Base-by-base conservation (phyloP, 176 grass and related monocot genomes). In the Neostapfia colusana region DNA sequence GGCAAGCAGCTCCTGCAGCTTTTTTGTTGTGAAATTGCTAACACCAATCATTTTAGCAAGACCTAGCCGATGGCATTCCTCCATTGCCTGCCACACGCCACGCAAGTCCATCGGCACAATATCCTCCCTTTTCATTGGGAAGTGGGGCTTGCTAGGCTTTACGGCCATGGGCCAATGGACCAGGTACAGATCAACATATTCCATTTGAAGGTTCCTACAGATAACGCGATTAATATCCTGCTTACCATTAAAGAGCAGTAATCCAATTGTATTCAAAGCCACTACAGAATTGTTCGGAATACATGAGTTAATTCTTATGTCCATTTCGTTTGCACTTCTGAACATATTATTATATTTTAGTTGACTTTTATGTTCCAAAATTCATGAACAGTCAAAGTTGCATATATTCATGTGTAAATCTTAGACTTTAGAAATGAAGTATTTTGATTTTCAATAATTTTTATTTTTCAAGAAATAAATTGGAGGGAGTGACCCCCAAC, bases 111-210 rank as follows among this genome's bases (percentile, higher is more conserved):
- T 79, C 0, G 48, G 81, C 49, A 90, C 38, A 14, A 90, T 80
- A 35, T 93, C 78, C 75, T 88, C 88, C 65, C 74, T 81, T 68
- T 76, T 83, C 68, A 85, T 59, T 15, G 73, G 77, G 17, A 77
- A 72, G 18, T 71, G 66, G 20, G 66, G 56, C 28, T 74, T 84
- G 25, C 64, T 85, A 21, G 84, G 87, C 49, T 82, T 93, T 65
- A 80, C 12, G 7, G 73, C 74, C 70, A 88, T 81, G 4, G 87
- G 87, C 81, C 84, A 90, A 49, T 88, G 91, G 12, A 90, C 39
- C 61, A 93, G 74, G 76, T 93, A 90, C 61, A 93, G 24, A 82
- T 93, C 91, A 67, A 93, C 73, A 64, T 85, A 88, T 76, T 93
- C 87, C 74, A 90, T 48, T 79, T 85, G 69, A 65, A 93, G 82